phyloP scores from a whole-genome alignment of 2,329 filamentous ascomycete genomes.

The Diplocarpon mali region DNA sequence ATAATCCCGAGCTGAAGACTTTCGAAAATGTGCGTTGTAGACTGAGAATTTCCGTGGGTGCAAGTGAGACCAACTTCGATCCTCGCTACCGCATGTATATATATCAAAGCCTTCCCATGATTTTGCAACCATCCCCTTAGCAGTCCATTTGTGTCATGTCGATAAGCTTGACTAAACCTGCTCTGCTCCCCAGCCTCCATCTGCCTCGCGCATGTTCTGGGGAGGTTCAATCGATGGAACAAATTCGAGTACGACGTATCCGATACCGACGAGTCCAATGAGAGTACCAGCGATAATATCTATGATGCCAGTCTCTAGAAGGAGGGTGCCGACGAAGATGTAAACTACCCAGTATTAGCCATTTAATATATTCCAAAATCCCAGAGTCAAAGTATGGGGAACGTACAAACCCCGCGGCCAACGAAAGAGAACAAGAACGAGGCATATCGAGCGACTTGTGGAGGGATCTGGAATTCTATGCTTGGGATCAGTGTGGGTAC shows the following conservation, averaged over 20 bases:
- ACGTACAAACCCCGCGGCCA: constrained; percentile 87
- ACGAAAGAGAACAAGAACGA: constrained; percentile 98
- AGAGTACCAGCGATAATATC: constrained; percentile 68
- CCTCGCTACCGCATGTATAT: neutral
- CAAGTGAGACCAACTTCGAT: neutral
- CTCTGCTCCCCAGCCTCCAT: constrained; percentile 27
- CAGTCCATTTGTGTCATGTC: too few species aligned
- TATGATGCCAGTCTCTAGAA: constrained; percentile 56
- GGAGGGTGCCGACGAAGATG: constrained; percentile 82
- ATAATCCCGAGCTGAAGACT: neutral
- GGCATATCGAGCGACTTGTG: constrained; percentile 84
- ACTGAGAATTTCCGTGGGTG: neutral
- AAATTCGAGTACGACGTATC: constrained; percentile 65
- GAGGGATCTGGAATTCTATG: constrained; percentile 84
- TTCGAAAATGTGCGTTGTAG: neutral
- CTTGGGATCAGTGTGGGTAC: constrained; percentile 1
- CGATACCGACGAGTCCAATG: constrained; percentile 67
- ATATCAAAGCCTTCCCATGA: neutral
- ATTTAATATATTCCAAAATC: neutral
- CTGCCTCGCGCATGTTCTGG: constrained; percentile 39
- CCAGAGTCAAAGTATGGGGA: neutral
- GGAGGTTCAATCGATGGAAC: constrained; percentile 63
- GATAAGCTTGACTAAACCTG: constrained; percentile 19
- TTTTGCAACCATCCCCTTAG: neutral
- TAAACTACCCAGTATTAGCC: constrained; percentile 55